A percentile compares a stretch with the other conserved stretches of the same genome.
Evolutionary conservation across 2,329 filamentous ascomycete genomes (phyloP).

Genomic region (Aspergillus udagawae): DNA sequence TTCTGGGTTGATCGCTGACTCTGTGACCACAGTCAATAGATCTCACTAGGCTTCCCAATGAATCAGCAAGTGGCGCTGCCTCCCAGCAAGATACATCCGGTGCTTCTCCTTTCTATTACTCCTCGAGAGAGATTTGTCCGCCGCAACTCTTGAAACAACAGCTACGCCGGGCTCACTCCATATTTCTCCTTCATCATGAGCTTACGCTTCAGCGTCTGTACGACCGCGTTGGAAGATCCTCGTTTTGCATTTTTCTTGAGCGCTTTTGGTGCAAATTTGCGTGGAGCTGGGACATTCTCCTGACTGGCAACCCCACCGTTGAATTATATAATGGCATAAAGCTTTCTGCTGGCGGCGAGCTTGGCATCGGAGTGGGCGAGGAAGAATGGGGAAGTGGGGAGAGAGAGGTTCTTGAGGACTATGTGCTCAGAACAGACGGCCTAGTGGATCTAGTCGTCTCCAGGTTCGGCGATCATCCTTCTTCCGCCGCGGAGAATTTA

Average conservation of each 20-base stretch:
- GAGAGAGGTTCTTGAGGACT: constrained; percentile 86
- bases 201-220: constrained; percentile 68
- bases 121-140: constrained; percentile 83
- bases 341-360: constrained; percentile 81
- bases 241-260: constrained; percentile 68
- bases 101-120: constrained; percentile 66
- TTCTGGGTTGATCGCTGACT: constrained; percentile 2
- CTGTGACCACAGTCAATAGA: constrained; percentile 63
- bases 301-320: constrained; percentile 82
- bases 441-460: constrained; percentile 85
- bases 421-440: constrained; percentile 73
- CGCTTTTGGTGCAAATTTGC: constrained; percentile 75
- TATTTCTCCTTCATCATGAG: constrained; percentile 85
- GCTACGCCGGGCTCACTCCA: constrained; percentile 73
- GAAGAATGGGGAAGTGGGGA: constrained; percentile 93
- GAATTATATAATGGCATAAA: constrained; percentile 80
- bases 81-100: constrained; percentile 33
- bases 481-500: constrained; percentile 25
- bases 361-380: constrained; percentile 91
- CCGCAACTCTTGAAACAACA: constrained; percentile 73
- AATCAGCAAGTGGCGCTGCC: constrained; percentile 41
- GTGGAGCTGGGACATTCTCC: constrained; percentile 75
- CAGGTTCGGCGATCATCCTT: constrained; percentile 67
- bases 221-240: constrained; percentile 57
- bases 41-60: constrained; percentile 67